Conservation (phyloP, 2,329 filamentous ascomycete genomes). For the Hansfordia pulvinata region DNA sequence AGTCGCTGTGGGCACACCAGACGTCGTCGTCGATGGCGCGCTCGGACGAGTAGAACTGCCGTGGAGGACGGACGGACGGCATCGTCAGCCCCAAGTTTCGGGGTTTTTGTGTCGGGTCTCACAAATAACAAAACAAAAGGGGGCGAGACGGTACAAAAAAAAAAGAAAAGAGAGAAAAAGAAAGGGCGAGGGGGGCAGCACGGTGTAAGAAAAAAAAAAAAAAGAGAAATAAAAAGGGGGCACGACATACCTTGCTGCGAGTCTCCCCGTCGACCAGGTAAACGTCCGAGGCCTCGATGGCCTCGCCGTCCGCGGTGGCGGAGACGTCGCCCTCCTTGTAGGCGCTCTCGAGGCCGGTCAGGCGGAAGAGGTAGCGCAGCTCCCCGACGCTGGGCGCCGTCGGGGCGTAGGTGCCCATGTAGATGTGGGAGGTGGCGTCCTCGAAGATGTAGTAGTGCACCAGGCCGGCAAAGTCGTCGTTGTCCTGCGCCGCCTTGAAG, state of each 20-base stretch:
- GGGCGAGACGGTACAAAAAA: no score
- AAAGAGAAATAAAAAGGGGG: no score
- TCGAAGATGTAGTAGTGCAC: conserved; percentile 40
- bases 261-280: conserved; percentile 39
- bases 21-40: conserved; percentile 46
- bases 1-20: conserved; percentile 27
- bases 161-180: no score
- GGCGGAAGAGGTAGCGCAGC: conserved; percentile 33
- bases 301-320: conserved; percentile 27
- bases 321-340: conserved; percentile 30
- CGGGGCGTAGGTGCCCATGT: conserved; percentile 37
- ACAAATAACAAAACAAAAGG: no score
- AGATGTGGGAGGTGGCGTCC: conserved; percentile 31
- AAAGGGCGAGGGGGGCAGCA: no score
- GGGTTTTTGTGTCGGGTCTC: no score
- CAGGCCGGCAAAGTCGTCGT: conserved; percentile 24
- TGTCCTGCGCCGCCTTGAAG: conserved; percentile 35
- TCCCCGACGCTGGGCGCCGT: conserved; percentile 31
- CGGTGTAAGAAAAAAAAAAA: no score
- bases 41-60: conserved; percentile 45
- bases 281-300: conserved; percentile 32
- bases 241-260: conserved; percentile 39
- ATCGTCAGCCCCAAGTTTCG: no score
- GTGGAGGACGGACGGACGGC: no score
- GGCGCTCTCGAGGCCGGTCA: conserved; percentile 20